Base-by-base conservation (phyloP, 2,329 filamentous ascomycete species). In the Venturia carpophila region DNA sequence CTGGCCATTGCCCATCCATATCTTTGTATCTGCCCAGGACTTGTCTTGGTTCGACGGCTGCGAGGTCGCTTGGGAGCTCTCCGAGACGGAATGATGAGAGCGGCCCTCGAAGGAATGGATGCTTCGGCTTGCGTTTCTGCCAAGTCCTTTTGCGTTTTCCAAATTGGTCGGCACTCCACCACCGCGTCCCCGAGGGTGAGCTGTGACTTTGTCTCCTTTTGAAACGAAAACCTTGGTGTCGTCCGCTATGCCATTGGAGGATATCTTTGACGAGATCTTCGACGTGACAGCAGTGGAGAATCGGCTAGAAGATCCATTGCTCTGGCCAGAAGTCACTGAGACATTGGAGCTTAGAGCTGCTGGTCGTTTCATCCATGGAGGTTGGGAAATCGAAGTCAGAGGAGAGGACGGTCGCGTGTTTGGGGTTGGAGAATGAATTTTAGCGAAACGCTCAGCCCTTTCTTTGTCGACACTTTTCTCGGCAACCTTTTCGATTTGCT, bases 401-500 rank as follows among this genome's bases (percentile, higher is more conserved):
- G 60, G 60, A 45, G 64, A 56, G 17, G 39, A 2, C 11, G 43
- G 60, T 11, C 34, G 21, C 37, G 24, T 34, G 4, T 19, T 21
- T 11, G 34, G 7, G 24, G 17, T 42, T 17, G 63, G 7, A 11
- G 64, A 66, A 37, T 62, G 60, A 34, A 64, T 2, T 39, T 41
- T 30, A 42, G 43, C 60, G 39, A 66, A 63, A 21, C 64, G 58
- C 27, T 66, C 58, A 13, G 42, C 43, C 60, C 41, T 41, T 7
- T 64, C 60, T 37, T 67, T 67, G 5, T 70, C 69, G n/a, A 71
- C 67, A 15, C 68, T 63, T 66, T 75, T 76, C 67, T 75, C 75
- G 65, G 76, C 75, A 61, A 72, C 73, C 68, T 76, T 77, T 63
- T 75, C 70, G 17, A 76, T 75, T 47, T 76, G 71, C 65, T 77